phyloP scores from a whole-genome alignment of 2,329 filamentous ascomycete species.

The Hymenoscyphus albidus region DNA sequence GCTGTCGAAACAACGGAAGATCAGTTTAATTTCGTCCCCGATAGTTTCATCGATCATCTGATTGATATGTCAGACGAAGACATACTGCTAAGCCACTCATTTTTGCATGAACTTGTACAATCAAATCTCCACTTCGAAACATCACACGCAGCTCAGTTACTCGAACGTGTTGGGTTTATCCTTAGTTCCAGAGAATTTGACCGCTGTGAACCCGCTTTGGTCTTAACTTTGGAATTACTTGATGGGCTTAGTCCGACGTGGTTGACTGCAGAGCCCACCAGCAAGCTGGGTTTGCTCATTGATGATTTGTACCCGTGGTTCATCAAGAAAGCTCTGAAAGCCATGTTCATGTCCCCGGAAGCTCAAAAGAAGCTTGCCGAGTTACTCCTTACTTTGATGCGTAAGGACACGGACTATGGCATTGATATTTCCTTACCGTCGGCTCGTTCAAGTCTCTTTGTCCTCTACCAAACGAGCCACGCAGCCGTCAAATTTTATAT shows the following conservation, averaged over 20 bases:
- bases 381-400: slow-evolving; percentile 68
- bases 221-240: slow-evolving; percentile 65
- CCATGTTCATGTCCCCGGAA: slow-evolving; percentile 64
- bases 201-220: slow-evolving; percentile 70
- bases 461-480: slow-evolving; percentile 62
- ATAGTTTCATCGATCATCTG: slow-evolving; percentile 48
- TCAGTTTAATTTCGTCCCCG: slow-evolving; percentile 45
- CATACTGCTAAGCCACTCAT: slow-evolving; percentile 47
- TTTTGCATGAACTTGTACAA: slow-evolving; percentile 50
- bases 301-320: slow-evolving; percentile 78
- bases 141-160: slow-evolving; percentile 44
- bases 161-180: slow-evolving; percentile 49
- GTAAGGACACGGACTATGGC: slow-evolving; percentile 63
- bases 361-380: slow-evolving; percentile 64
- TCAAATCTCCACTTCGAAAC: slow-evolving; percentile 50
- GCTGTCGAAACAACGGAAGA: slow-evolving; percentile 21
- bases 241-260: slow-evolving; percentile 40
- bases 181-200: slow-evolving; percentile 58
- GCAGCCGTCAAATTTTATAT: slow-evolving; percentile 74
- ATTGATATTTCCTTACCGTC: slow-evolving; percentile 35
- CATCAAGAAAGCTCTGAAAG: slow-evolving; percentile 61
- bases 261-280: slow-evolving; percentile 34
- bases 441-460: slow-evolving; percentile 68
- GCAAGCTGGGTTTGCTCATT: slow-evolving; percentile 61
- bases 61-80: slow-evolving; percentile 49